Conservation (phyloP, 2,329 filamentous ascomycete species). For the Zymoseptoria ardabiliae region DNA sequence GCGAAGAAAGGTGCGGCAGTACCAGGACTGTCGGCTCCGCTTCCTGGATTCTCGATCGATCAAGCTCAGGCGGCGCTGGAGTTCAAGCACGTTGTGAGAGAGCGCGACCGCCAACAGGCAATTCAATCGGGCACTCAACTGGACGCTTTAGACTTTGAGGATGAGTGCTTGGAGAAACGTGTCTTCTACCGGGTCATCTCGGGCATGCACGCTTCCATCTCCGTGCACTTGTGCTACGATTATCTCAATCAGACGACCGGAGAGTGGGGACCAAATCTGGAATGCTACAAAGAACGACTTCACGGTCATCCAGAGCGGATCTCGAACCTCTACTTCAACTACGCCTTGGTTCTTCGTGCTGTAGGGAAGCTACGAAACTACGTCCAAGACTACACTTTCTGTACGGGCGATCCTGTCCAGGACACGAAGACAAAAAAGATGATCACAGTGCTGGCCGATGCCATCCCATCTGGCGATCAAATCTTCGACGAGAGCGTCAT, state of each 20-base stretch:
- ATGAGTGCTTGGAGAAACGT: constrained; percentile 96
- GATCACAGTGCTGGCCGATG: constrained; percentile 66
- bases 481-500: constrained; percentile 95
- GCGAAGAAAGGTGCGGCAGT: constrained; percentile 15
- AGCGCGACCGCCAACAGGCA: constrained; percentile 54
- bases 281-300: constrained; percentile 82
- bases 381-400: constrained; percentile 81
- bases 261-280: constrained; percentile 81
- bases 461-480: constrained; percentile 58
- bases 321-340: constrained; percentile 98
- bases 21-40: constrained; percentile 18
- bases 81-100: constrained; percentile 53
- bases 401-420: constrained; percentile 73
- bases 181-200: constrained; percentile 94
- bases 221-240: constrained; percentile 90
- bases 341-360: constrained; percentile 85
- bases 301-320: constrained; percentile 82
- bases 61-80: constrained; percentile 52
- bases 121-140: constrained; percentile 43
- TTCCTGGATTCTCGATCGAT: constrained; percentile 35
- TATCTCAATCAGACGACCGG: constrained; percentile 93
- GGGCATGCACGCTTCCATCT: constrained; percentile 97
- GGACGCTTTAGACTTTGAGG: constrained; percentile 67
- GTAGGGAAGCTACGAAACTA: constrained; percentile 83
- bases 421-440: constrained; percentile 74